Evolutionary conservation across 2,329 filamentous ascomycete genomes (phyloP), one percentile per base, ranked within the genome.

Genomic region (Neonectria faginata): DNA sequence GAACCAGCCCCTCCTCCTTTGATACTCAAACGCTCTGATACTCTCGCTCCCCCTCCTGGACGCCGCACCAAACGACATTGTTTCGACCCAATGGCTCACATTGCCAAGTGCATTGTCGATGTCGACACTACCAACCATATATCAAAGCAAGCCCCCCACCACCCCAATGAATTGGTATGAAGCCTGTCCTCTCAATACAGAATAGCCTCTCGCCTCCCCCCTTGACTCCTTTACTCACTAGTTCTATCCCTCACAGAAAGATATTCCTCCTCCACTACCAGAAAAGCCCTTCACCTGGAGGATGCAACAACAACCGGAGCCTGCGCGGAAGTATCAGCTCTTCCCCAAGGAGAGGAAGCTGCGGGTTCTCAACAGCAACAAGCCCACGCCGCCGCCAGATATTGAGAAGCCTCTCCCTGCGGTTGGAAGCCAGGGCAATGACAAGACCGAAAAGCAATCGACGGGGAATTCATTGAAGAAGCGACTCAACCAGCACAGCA

Each of bases 81-180:
- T 70, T 68, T 71, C 65, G 66, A 72, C 70, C 68, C 76, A 77
- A 89, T 89, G 87, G 86, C 86, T 78, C 88, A 90, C 77, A 89
- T 89, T 77, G 85, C 84, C 76, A 84, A 80, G 72, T 88, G 87
- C 76, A 82, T 89, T 79, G 79, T 84, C 70, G 82, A 84, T 71
- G 74, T 76, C 63, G 83, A 85, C 71, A 74, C 78, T 64, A 81
- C 78, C 65, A 81, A 77, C 74, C 82, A 85, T 84, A 85, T 86
- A 82, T 81, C 82, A 70, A 84, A 81, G 76, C 79, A 81, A 62
- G 74, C 80, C 67, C 83, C 85, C 62, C 79, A 82, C 64, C 73
- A 80, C 66, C 77, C 80, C 58, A 79, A 77, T 67, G 81, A 84
- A 56, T 79, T 79, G 76, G 84, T 86, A 84, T 58, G 69, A 29